Conservation (phyloP, 768 basidiomycete species). For the Auriscalpium orientale region DNA sequence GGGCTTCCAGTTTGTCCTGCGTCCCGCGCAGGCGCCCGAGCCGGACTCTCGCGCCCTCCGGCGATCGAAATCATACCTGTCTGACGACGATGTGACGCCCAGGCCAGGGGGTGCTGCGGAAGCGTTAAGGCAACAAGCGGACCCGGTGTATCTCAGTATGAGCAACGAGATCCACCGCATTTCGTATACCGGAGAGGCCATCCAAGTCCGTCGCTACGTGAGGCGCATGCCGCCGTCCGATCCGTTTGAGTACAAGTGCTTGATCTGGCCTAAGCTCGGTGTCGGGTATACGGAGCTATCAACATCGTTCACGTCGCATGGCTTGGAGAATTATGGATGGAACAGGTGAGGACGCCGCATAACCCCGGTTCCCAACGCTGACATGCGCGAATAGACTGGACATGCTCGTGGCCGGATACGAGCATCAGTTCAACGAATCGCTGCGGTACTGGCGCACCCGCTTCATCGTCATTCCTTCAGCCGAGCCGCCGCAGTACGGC, state of each 20-base stretch:
- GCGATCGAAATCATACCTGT: constrained; percentile 49
- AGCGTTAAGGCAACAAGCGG: constrained; percentile 47
- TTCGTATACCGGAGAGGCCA: constrained; percentile 83
- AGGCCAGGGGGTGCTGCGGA: constrained; percentile 61
- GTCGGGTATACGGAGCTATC: constrained; percentile 77
- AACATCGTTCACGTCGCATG: constrained; percentile 70
- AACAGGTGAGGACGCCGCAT: constrained; percentile 47
- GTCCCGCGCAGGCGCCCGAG: constrained; percentile 25
- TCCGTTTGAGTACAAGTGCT: constrained; percentile 72
- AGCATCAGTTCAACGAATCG: constrained; percentile 72
- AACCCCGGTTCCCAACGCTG: background rate
- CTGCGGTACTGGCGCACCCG: constrained; percentile 91
- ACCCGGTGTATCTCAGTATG: constrained; percentile 88
- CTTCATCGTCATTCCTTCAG: constrained; percentile 86
- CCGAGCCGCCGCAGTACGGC: constrained; percentile 48
- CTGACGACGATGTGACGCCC: constrained; percentile 45
- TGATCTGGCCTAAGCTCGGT: constrained; percentile 91
- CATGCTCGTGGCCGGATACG: constrained; percentile 79
- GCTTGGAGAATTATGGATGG: constrained; percentile 80
- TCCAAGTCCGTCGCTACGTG: constrained; percentile 83
- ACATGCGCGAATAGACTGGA: constrained; percentile 48
- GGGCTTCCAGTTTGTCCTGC: constrained; percentile 88
- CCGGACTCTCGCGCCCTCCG: constrained; percentile 26
- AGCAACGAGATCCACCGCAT: constrained; percentile 93
- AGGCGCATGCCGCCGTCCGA: constrained; percentile 58